phyloP scores from a whole-genome alignment of 495 filamentous ascomycete genomes.

The Elaphomyces granulatus region DNA sequence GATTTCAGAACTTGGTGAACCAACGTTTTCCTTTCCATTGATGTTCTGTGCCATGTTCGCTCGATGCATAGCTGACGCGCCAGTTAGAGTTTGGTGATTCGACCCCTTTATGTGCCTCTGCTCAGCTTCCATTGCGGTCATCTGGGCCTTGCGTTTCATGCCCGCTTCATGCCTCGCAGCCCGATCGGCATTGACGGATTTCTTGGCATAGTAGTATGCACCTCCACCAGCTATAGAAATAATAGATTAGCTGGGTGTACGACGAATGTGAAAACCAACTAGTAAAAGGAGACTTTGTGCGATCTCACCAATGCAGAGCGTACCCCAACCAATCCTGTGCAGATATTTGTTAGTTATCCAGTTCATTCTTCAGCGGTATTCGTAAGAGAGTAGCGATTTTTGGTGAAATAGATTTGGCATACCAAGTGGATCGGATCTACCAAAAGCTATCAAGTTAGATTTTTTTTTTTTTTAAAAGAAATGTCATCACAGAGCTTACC shows the following conservation, averaged over 20 bases:
- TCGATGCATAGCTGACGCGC: constrained; percentile 17
- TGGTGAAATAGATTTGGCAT: constrained; percentile 12
- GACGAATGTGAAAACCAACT: no score
- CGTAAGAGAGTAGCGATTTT: background rate
- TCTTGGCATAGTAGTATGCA: constrained; percentile 94
- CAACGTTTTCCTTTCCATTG: constrained; percentile 38
- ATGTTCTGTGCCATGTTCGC: constrained; percentile 23
- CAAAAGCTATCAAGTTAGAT: no score
- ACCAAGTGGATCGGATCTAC: constrained; percentile 43
- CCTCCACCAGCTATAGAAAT: constrained; percentile 56
- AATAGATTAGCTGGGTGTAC: background rate
- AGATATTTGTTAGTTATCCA: no score
- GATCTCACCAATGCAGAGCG: constrained; percentile 60
- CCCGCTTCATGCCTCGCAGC: constrained; percentile 53
- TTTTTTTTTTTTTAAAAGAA: no score
- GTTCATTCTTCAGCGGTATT: constrained; percentile 14
- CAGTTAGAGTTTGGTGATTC: constrained; percentile 8
- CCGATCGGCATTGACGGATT: constrained; percentile 81
- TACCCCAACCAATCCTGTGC: constrained; percentile 69
- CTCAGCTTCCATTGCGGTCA: constrained; percentile 42
- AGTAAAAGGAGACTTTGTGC: no score
- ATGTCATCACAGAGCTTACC: constrained; percentile 14
- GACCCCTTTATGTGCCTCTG: constrained; percentile 15
- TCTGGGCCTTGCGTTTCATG: constrained; percentile 45
- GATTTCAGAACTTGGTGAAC: constrained; percentile 66